Evolutionary conservation across 2,329 filamentous ascomycete genomes (phyloP), one percentile per base, ranked within the genome.

Genomic region (Sclerotinia subarctica): DNA sequence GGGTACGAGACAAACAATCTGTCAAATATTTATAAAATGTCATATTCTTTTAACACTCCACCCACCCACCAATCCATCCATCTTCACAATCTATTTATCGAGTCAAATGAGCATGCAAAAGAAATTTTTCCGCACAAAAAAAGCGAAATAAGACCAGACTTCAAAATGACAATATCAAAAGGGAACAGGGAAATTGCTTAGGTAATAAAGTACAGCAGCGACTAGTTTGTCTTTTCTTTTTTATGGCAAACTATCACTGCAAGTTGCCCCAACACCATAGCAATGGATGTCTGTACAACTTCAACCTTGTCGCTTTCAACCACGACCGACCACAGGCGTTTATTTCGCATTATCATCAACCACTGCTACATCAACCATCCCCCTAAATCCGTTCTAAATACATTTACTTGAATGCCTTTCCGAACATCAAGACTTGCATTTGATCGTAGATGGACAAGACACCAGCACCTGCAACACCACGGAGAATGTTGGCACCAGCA

Each of bases 401-500:
- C 71, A 73, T 79, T 72, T 79, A 81, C 83, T 96, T 96, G 94
- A 94, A 99, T 88, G 93, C 92, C 94, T 99, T 98, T 84, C 95
- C 95, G 92, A 99, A 99, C 84, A 99, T 85, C 83, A 99, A 85
- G 82, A 99, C 89, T 91, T 99, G 95, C 83, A 92, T 92, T 89
- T 98, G 94, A 84, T 99, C 95, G 87, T 99, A 99, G 93, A 99
- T 97, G 84, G 95, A 99, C 82, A 99, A 89, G 82, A 99, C 95
- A 99, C 95, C 95, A 87, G 95, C 95, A 93, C 95, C 96, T 81
- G 95, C 95, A 81, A 99, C 95, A 97, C 95, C 96, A 97, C 95
- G 95, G 86, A 99, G 95, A 81, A 99, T 99, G 93, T 99, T 99
- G 90, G 95, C 95, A 93, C 95, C 95, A 82, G 95, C 95, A 94